These are phyloP conservation scores for Penicillium desertorum DNA, from an alignment of 495 filamentous ascomycete species.

Conservation along the genomic window DNA sequence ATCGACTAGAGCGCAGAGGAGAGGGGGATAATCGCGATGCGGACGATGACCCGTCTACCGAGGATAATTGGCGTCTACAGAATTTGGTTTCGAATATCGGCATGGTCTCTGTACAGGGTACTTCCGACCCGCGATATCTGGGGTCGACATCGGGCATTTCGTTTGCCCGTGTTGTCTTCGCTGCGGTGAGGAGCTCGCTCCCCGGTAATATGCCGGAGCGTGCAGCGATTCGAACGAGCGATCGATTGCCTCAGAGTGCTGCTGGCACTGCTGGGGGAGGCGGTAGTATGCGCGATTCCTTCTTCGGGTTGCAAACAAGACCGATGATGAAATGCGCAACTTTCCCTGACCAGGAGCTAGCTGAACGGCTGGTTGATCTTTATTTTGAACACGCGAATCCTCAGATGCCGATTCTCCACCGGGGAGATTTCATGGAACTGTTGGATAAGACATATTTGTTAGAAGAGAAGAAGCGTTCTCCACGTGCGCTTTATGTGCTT, in stretches of 20 bases:
- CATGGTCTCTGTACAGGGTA: constrained; percentile 72
- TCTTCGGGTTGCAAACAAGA: constrained; percentile 90
- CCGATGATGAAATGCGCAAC: constrained; percentile 81
- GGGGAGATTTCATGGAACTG: constrained; percentile 80
- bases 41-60: constrained; percentile 37
- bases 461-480: constrained; percentile 66
- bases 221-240: constrained; percentile 50
- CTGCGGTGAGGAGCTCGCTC: constrained; percentile 86
- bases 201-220: constrained; percentile 57
- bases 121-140: constrained; percentile 75
- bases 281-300: constrained; percentile 87
- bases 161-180: constrained; percentile 91
- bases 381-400: constrained; percentile 97
- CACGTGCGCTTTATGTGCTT: constrained; percentile 84
- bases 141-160: constrained; percentile 90
- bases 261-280: constrained; percentile 48
- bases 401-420: constrained; percentile 89
- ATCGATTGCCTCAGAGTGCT: constrained; percentile 43
- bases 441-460: constrained; percentile 74
- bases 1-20: constrained; percentile 37
- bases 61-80: constrained; percentile 63
- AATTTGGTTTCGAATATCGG: constrained; percentile 76
- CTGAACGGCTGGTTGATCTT: constrained; percentile 67
- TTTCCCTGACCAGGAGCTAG: constrained; percentile 77
- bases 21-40: constrained; percentile 21